Conservation (phyloP, 306 rosid species). For the Hippophae gyantsensis region DNA sequence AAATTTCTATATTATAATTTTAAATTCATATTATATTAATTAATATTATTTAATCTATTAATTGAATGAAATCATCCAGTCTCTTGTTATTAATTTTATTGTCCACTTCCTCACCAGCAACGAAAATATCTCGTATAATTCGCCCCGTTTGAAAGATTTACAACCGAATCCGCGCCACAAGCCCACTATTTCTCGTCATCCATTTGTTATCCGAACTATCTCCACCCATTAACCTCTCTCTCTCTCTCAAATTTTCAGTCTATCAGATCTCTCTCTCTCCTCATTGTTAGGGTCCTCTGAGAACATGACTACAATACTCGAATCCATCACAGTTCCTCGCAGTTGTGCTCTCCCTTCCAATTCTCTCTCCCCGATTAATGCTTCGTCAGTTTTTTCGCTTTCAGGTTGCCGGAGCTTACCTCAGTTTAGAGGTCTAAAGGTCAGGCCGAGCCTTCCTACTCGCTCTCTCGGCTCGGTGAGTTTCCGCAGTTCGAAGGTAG, state of each 20-base stretch:
- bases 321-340: slow-evolving; percentile 46
- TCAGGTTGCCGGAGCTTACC: slow-evolving; percentile 32
- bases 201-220: background rate
- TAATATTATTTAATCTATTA: no score
- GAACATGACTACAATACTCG: slow-evolving; percentile 63
- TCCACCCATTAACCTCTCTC: background rate
- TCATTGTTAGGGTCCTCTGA: slow-evolving; percentile 35
- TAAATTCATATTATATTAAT: no score
- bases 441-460: slow-evolving; percentile 17
- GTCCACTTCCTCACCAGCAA: no score
- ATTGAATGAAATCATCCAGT: no score
- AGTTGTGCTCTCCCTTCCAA: slow-evolving; percentile 29
- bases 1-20: no score
- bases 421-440: slow-evolving; percentile 48
- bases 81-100: no score
- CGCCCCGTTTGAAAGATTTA: no score
- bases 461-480: slow-evolving; percentile 20
- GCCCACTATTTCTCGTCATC: background rate
- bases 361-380: slow-evolving; percentile 22
- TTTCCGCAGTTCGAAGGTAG: slow-evolving; percentile 12
- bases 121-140: no score
- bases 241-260: background rate
- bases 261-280: background rate
- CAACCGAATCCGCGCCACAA: background rate
- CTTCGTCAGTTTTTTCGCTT: slow-evolving; percentile 32